These are phyloP conservation scores for Calonectria fujianensis DNA, from an alignment of 2,329 filamentous ascomycete species.

Conservation along the genomic window DNA sequence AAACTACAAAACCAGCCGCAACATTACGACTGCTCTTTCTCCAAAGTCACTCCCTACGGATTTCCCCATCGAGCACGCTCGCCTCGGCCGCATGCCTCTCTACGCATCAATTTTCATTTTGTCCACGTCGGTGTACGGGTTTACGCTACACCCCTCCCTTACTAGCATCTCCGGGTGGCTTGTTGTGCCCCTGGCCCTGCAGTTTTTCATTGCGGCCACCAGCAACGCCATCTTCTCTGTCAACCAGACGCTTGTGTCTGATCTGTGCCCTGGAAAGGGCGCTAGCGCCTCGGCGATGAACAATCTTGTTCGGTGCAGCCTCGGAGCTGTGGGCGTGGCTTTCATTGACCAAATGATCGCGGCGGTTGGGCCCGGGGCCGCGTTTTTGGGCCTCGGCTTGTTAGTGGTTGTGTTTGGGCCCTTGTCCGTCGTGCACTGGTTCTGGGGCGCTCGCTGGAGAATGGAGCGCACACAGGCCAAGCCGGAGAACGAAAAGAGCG, in stretches of 20 bases:
- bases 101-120: conserved; percentile 19
- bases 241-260: conserved; percentile 29
- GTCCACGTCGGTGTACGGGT: conserved; percentile 19
- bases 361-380: background rate
- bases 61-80: conserved; percentile 35
- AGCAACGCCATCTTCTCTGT: conserved; percentile 33
- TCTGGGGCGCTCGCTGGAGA: conserved; percentile 29
- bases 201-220: conserved; percentile 32
- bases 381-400: conserved; percentile 22
- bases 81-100: conserved; percentile 22
- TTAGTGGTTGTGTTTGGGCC: conserved; percentile 5
- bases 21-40: conserved; percentile 5
- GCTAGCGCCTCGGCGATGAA: conserved; percentile 32
- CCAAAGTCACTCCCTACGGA: conserved; percentile 20
- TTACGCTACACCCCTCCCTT: conserved; percentile 10
- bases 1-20: conserved; percentile 8
- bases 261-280: conserved; percentile 28
- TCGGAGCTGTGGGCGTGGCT: conserved; percentile 28
- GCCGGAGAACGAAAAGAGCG: conserved; percentile 5
- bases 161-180: conserved; percentile 21
- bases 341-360: conserved; percentile 30
- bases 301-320: conserved; percentile 28
- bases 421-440: conserved; percentile 25
- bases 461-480: conserved; percentile 23
- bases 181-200: conserved; percentile 16